Evolutionary conservation across 495 filamentous ascomycete genomes (phyloP), one percentile per base, ranked within the genome.

Genomic region (Aspergillus mulundensis): DNA sequence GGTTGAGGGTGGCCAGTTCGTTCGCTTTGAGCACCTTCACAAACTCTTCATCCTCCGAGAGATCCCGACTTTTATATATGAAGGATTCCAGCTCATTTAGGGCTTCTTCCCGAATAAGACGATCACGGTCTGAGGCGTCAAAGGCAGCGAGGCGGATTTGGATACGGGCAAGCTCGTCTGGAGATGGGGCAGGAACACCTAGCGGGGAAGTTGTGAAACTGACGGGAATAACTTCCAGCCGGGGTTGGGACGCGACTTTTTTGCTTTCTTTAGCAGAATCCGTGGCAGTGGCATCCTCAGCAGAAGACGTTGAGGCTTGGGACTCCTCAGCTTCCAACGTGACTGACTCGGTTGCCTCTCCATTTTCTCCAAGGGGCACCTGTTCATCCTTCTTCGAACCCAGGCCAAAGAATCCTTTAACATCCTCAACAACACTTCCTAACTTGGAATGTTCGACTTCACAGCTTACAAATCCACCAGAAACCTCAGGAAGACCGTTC

Each of bases 351-450:
- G 65, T 70, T 0, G 75, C 60, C 20, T 78, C 71, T 23, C 68
- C 67, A 42, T 82, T 84, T 45, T 81, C 86, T 28, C 85, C 86
- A 18, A 96, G 71, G 19, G 89, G 83, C 61, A 87, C 84, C 70
- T 97, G 92, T 30, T 81, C 83, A 55, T 82, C 84, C 61, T 95
- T 92, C 75, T 93, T 89, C 57, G 84, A 84, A 7, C 94, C 94
- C 63, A 97, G 88, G 15, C 95, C 95, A 64, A 98, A 93, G 56
- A 96, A 84, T 53, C 87, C 90, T 77, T 99, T 99, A 66, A 97
- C 88, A 39, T 89, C 89, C 61, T 96, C 95, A 36, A 92, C 84
- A 28, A 97, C 79, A 47, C 88, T 85, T 20, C 84, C 88, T 65
- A 88, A 88, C 74, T 90, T 92, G 53, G 86, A 84, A 11, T 70